Percentiles rank a stretch among this genome's conserved stretches.
Conservation (phyloP, 805 yeast genomes). For the Metschnikowia lochheadii region DNA sequence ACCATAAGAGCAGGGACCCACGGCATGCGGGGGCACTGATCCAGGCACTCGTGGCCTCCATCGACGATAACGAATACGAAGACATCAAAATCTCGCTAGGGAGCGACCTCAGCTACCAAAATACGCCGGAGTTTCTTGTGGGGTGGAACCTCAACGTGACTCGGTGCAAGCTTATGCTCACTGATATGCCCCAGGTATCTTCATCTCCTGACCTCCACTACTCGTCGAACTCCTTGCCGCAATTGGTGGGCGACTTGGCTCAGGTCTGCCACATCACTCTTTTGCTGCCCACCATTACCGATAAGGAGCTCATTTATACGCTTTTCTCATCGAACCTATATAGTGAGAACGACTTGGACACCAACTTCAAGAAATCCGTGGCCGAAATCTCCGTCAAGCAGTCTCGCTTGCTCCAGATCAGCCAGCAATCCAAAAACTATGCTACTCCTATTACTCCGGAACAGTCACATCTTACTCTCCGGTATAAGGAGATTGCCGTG, state of each 20-base stretch:
- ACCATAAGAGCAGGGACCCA: slow-evolving; percentile 8
- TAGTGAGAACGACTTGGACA: slow-evolving; percentile 45
- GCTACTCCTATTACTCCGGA: slow-evolving; percentile 30
- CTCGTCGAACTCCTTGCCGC: slow-evolving; percentile 32
- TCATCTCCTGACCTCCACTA: slow-evolving; percentile 35
- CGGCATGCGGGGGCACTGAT: not conserved
- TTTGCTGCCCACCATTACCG: slow-evolving; percentile 37
- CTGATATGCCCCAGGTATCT: slow-evolving; percentile 35
- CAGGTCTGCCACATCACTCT: slow-evolving; percentile 36
- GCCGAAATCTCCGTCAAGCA: slow-evolving; percentile 49
- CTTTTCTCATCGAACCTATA: slow-evolving; percentile 42
- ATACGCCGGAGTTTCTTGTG: slow-evolving; percentile 36
- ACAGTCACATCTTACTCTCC: slow-evolving; percentile 30
- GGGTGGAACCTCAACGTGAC: slow-evolving; percentile 54
- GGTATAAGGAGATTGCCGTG: slow-evolving; percentile 43
- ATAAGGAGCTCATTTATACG: slow-evolving; percentile 39
- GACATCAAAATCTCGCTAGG: slow-evolving; percentile 37
- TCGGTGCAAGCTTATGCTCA: slow-evolving; percentile 43
- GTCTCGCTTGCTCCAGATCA: slow-evolving; percentile 39
- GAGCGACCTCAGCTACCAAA: slow-evolving; percentile 36
- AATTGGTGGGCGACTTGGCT: slow-evolving; percentile 41
- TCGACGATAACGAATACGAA: slow-evolving; percentile 23
- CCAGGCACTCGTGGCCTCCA: slow-evolving; percentile 1
- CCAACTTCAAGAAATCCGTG: slow-evolving; percentile 41
- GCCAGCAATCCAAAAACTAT: slow-evolving; percentile 19